Base-by-base conservation (phyloP, 371 early-diverging fungal species). In the Parasitella parasitica region DNA sequence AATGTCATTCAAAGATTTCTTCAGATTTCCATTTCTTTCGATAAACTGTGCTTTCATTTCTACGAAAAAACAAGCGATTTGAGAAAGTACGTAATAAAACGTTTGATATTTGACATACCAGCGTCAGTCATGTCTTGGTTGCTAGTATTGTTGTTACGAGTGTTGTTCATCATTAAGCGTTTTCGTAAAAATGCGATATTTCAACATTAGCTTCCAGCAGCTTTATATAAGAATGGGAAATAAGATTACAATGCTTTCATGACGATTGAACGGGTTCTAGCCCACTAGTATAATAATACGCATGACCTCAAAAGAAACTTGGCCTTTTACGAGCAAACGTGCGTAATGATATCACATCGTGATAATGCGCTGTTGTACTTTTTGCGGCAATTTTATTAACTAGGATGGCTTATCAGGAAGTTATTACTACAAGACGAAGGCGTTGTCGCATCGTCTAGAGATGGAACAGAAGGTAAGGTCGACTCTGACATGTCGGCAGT, bases 1-100 rank as follows among this genome's bases (percentile, higher is more conserved):
- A 43, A 61, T 12, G 9, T 46, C 27, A n/a, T 37, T 52, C 6
- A 56, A 18, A 2, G 51, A 20, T 26, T 57, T 13, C 30, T 53
- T 56, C 16, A 66, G 16, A 13, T 66, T 66, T 1, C 36, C 34
- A 24, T 66, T 66, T 20, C 67, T 51, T 51, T 66, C 67, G 22
- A 20, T 37, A 20, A 61, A 66, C 48, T 66, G 57, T n/a, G 67
- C 57, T 48, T 66, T 54, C 61, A 66, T 28, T 20, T 66, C 61
- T 63, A 41, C 15, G 39, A n/a, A 50, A 32, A 37, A 7, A 27
- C 27, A 0, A 51, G 20, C 0, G 52, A 28, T 52, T 28, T 30
- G 5, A 30, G 38, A 15, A 38, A n/a, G 15, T 8, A n/a, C n/a
- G 15, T 15, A 38, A 38, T 15, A n/a, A 32, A 38, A n/a, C n/a